Base-by-base conservation (phyloP, 306 rosid species). In the Astragalus glycyphyllos region DNA sequence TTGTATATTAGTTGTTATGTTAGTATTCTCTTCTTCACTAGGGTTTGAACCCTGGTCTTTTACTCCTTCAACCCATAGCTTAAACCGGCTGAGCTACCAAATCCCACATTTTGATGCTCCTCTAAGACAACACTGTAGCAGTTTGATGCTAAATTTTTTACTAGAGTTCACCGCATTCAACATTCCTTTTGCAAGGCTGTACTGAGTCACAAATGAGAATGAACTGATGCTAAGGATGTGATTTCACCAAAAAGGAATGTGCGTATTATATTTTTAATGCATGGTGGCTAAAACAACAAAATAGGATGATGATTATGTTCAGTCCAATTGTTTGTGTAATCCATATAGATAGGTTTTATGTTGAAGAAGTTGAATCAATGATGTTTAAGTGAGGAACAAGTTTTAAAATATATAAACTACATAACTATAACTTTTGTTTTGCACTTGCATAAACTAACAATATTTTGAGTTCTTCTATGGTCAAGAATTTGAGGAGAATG, bases 381-480 rank as follows among this genome's bases (percentile, higher is more conserved):
- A 14, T 58, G 44, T 47, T 31, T 51, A 12, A 40, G 65, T 76
- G 62, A 49, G 70, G 53, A 32, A 10, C 15, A 34, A 15, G 8
- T 56, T 66, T 1, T 4, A 6, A 6, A 41, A 23, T 41, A 47
- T 47, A 14, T 47, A 47, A 2, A 26, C 31, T 26, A 26, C 31
- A 26, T 26, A 26, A 26, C 31, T 26, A 26, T 11, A 3, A 51
- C 20, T 35, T 61, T 20, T 61, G 16, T 50, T 48, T 11, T 32
- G 11, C 29, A 12, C 17, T 16, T 41, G 31, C 5, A 51, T 40
- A 26, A 16, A 29, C 61, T 50, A 42, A 1, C 53, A 15, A 16
- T 59, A 29, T 13, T 48, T 29, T 4, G 6, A 26, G 16, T 51
- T 31, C 11, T 47, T 32, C 7, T 14, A 9, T 50, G 38, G 11